Base-by-base conservation (phyloP, 768 basidiomycete genomes). In the Kwoniella shandongensis region DNA sequence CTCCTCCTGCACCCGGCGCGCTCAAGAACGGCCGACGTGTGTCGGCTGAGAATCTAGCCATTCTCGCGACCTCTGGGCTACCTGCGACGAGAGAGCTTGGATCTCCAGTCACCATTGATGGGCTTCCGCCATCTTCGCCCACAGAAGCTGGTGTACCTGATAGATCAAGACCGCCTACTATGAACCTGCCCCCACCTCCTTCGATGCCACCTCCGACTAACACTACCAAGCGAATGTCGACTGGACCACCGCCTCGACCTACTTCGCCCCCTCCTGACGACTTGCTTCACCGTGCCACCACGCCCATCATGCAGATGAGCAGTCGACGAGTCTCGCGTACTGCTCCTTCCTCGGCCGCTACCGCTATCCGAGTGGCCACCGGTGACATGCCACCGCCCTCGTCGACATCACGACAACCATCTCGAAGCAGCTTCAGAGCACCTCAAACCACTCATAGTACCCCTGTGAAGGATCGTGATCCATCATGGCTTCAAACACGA, bases 261-360 rank as follows among this genome's bases (percentile, higher is more conserved):
- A 87, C 85, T 3, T 97, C 94, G 0, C 93, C 94, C 1, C 93
- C 92, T 4, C 94, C 92, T 17, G 80, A 87, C 17, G 92, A 97
- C 54, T 87, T 96, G 70, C 86, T 96, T 59, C 87, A 90, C 69
- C 88, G 93, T 13, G 91, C 93, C 1, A 64, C 68, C 18, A 76
- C 74, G 7, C 77, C 77, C 1, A 63, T 60, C 1, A 47, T 61
- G 42, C 66, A 72, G 44, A 56, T 57, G 20, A 32, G 44, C 26
- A 49, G 59, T 17, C 46, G 65, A 22, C 39, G 45, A 29, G 56
- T 61, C 13, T 48, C 53, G 15, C 59, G 59, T 17, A 60, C 63
- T 15, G 61, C 61, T 15, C 68, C 68, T 25, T 53, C 63, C 1
- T 59, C 74, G 2, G 59, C 70, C 11, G 54, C 53, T 2, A 51